Evolutionary conservation across 805 yeast genomes (phyloP).

Genomic region (Pichia paraexigua): DNA sequence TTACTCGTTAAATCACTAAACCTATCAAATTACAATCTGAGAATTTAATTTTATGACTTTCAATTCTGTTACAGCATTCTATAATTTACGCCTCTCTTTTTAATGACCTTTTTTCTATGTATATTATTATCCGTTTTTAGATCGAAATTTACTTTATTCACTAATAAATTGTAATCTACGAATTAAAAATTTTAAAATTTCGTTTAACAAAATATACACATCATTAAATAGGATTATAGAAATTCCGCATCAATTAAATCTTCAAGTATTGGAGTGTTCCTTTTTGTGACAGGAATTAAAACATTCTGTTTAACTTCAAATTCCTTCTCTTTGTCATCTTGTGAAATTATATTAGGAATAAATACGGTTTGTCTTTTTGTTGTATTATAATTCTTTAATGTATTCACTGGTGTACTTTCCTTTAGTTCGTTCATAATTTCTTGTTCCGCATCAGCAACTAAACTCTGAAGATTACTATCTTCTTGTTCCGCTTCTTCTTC

Average conservation of each 20-base stretch:
- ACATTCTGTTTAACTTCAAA: background rate
- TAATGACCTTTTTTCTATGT: background rate
- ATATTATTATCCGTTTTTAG: no score
- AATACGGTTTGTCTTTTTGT: constrained; percentile 19
- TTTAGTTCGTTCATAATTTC: background rate
- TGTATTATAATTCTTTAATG: constrained; percentile 23
- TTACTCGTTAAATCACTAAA: background rate
- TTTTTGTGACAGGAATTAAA: constrained; percentile 2
- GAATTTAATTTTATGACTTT: background rate
- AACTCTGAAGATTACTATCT: background rate
- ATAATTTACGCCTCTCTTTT: background rate
- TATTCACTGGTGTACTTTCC: background rate
- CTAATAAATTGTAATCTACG: no score
- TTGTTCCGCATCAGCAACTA: background rate
- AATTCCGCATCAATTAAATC: constrained; percentile 19
- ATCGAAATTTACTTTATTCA: background rate
- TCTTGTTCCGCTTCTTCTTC: constrained; percentile 2
- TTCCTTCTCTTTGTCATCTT: constrained; percentile 2
- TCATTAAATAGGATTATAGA: constrained; percentile 3
- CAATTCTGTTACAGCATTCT: background rate
- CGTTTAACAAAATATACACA: no score
- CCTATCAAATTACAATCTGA: no score
- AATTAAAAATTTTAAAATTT: no score
- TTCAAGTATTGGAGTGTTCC: constrained; percentile 15
- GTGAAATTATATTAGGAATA: constrained; percentile 13